Base-by-base conservation (phyloP, 2,329 filamentous ascomycete genomes). In the Arthrobotrys entomopaga region DNA sequence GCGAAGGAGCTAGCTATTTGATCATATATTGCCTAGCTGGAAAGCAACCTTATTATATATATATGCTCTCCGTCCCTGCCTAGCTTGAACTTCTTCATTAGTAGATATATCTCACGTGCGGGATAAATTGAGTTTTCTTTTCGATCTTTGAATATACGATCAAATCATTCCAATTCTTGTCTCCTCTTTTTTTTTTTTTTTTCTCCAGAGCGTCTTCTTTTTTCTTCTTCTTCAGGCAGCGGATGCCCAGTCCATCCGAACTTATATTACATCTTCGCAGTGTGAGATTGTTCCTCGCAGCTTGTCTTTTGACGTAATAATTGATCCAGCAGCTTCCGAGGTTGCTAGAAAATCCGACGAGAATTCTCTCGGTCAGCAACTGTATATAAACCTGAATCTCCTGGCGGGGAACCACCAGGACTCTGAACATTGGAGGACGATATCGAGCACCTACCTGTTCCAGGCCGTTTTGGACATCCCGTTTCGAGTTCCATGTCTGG, bases 11-110 rank as follows among this genome's bases (percentile, higher is more conserved):
- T 50, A 49, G n/a, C n/a, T n/a, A n/a, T n/a, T 58, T n/a, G 57
- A 20, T 57, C 42, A 40, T 10, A 46, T 24, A 46, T 20, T n/a
- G 29, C 29, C 54, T 67, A 67, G 49, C 49, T 67, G 52, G 22
- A 57, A 15, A 19, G 42, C 42, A 46, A n/a, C 13, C 42, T 46
- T 61, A 29, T n/a, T n/a, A n/a, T n/a, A n/a, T 50, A 29, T 65
- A 16, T 38, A 29, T 34, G 43, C 38, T 52, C 38, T 72, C 60
- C 60, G 69, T 66, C 69, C 69, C 63, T 73, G 69, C 57, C 63
- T 66, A 73, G 69, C 63, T 63, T 49, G 69, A 34, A 59, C 63
- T 74, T 67, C 63, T 74, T 43, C 42, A 67, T 67, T 74, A 67
- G 70, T 67, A 61, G 61, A 34, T 58, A 34, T 34, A 61, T 57